A percentile compares a stretch with the other conserved stretches of the same genome.
These are phyloP conservation scores for Colletotrichum endophyticum DNA, from an alignment of 2,329 filamentous ascomycete species.

Conservation along the genomic window DNA sequence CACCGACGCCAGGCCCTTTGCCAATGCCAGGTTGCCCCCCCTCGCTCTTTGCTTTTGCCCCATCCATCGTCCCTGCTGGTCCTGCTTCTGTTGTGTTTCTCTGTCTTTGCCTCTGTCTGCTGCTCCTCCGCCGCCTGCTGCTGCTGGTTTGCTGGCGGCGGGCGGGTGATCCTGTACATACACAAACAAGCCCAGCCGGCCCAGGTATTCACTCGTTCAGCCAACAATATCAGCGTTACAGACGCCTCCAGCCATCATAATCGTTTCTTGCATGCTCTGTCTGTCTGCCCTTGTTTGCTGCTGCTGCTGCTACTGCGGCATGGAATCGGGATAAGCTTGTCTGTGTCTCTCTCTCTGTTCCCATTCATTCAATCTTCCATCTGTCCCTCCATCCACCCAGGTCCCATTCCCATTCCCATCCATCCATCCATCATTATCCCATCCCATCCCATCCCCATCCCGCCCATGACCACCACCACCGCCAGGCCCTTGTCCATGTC, in stretches of 20 bases:
- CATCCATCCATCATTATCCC: background rate
- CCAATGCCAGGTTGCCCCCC: background rate
- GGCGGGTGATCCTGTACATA: background rate
- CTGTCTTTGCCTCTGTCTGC: background rate
- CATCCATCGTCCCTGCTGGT: background rate
- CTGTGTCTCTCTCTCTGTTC: background rate
- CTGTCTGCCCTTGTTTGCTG: background rate
- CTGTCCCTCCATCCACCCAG: background rate
- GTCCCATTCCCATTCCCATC: background rate
- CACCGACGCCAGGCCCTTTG: background rate
- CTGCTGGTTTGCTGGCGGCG: background rate
- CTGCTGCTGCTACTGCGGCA: background rate
- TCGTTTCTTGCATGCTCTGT: background rate
- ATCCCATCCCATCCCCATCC: background rate
- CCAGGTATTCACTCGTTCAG: background rate
- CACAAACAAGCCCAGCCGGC: background rate
- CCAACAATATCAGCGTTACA: background rate
- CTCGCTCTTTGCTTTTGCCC: background rate
- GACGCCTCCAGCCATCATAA: background rate
- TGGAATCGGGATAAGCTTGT: background rate
- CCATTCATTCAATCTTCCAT: background rate
- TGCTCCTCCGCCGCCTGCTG: background rate
- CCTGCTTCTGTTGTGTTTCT: background rate
- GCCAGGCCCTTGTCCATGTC: background rate
- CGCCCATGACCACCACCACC: background rate